Evolutionary conservation across 768 basidiomycete species (phyloP).

Genomic region (Auriculariales sp.): DNA sequence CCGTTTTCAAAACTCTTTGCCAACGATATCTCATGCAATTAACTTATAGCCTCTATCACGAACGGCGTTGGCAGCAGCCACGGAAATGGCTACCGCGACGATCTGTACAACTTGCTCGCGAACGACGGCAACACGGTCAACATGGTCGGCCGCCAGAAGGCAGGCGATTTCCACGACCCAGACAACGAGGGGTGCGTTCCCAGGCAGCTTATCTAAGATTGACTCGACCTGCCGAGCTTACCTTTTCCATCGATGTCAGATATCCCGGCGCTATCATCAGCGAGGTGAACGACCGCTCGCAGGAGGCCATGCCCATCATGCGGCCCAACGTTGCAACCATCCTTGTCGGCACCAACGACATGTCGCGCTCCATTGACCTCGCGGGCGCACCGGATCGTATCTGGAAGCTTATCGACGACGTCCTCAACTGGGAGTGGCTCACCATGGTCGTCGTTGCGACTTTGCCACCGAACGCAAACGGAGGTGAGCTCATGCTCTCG

Average conservation of each 20-base stretch:
- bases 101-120: neutral
- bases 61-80: slow-evolving; percentile 1
- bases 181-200: neutral
- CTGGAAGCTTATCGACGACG: neutral
- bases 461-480: neutral
- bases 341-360: neutral
- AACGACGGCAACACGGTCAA: neutral
- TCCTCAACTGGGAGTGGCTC: neutral
- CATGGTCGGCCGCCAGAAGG: neutral
- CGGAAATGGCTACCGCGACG: neutral
- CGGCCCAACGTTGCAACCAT: neutral
- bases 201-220: no score
- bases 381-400: neutral
- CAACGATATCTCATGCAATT: neutral
- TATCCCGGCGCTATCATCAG: neutral
- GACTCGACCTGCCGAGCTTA: no score
- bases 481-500: no score
- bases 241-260: no score
- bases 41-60: neutral
- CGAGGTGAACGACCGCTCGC: neutral
- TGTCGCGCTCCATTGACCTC: neutral
- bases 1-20: no score
- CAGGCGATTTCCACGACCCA: neutral
- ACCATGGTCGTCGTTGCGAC: neutral
- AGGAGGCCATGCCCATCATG: neutral